Evolutionary conservation across 2,329 filamentous ascomycete species (phyloP), one percentile per base, ranked within the genome.

Genomic region (Verticillium klebahnii): DNA sequence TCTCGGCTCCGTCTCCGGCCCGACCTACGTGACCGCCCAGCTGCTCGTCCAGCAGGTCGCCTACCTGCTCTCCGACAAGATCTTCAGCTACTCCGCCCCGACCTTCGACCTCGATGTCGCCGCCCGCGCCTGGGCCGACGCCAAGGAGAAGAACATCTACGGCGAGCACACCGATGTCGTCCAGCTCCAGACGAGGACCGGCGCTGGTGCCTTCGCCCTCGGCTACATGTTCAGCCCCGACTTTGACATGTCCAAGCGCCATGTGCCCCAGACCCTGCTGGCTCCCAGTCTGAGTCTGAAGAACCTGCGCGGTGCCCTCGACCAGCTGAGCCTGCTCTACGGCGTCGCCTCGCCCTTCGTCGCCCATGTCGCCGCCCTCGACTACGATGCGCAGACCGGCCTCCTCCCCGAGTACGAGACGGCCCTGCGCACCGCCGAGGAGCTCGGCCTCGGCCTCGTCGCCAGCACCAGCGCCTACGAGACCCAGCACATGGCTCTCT

Each of bases 161-260:
- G 92, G 92, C 69, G 90, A 93, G 72, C 78, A 87, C 65, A 94
- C 95, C 57, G 81, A 87, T 15, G 86, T 98, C 56, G 83, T 93
- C 64, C 80, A 90, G 29, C 86, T 97, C 71, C 90, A 99, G 80
- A 96, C 93, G 54, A 86, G 95, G 60, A 86, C 90, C 61, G 95
- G 95, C 63, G 95, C 95, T 60, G 95, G 94, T 61, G 88, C 91
- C 67, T 90, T 98, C 72, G 93, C 95, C 25, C 85, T 99, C 57
- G 95, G 95, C 62, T 99, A 99, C 79, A 91, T 98, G 74, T 99
- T 98, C 83, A 97, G 93, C 64, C 92, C 92, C 71, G 95, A 99
- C 78, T 97, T 97, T 71, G 93, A 98, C 74, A 77, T 97, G 70
- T 87, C 85, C 80, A 97, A 95, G 83, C 88, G 93, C 68, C 88